A percentile compares a stretch with the other conserved stretches of the same genome.
Evolutionary conservation across 2,329 filamentous ascomycete genomes (phyloP).

Genomic region (Clonostachys sp.): DNA sequence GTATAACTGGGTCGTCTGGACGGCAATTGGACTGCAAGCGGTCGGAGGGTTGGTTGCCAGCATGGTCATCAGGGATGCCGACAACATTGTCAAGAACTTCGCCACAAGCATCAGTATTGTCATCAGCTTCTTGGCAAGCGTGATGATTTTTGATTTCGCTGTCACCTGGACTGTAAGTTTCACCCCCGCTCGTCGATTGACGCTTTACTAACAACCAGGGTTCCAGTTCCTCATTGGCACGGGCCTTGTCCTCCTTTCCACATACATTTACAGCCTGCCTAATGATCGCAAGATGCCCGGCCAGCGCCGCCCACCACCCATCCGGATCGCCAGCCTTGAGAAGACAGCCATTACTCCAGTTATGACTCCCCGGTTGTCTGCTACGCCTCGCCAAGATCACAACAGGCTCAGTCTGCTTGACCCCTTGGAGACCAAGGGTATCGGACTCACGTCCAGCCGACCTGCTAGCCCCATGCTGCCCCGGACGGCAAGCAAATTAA

Average conservation of each 20-base stretch:
- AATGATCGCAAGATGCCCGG: constrained; percentile 50
- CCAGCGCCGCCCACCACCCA: constrained; percentile 52
- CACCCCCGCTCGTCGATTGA: neutral
- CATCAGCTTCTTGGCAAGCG: constrained; percentile 78
- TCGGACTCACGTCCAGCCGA: constrained; percentile 38
- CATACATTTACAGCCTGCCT: constrained; percentile 76
- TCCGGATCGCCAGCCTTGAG: constrained; percentile 70
- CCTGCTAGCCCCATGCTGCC: constrained; percentile 39
- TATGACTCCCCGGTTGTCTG: constrained; percentile 23
- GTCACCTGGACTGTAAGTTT: constrained; percentile 66
- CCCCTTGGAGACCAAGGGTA: constrained; percentile 25
- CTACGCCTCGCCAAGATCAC: neutral
- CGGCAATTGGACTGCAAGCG: constrained; percentile 77
- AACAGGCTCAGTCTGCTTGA: constrained; percentile 24
- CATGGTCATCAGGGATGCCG: constrained; percentile 31
- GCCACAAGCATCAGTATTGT: constrained; percentile 90
- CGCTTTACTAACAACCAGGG: neutral
- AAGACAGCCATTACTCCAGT: constrained; percentile 59
- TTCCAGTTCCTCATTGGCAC: constrained; percentile 78
- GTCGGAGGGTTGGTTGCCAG: constrained; percentile 74
- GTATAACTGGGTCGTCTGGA: constrained; percentile 91
- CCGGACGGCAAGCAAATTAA: constrained; percentile 28
- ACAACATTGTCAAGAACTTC: constrained; percentile 88
- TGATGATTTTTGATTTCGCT: constrained; percentile 78
- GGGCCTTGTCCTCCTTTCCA: constrained; percentile 71